These are phyloP conservation scores for Ascochyta koolunga DNA, from an alignment of 2,329 filamentous ascomycete genomes.

Conservation along the genomic window DNA sequence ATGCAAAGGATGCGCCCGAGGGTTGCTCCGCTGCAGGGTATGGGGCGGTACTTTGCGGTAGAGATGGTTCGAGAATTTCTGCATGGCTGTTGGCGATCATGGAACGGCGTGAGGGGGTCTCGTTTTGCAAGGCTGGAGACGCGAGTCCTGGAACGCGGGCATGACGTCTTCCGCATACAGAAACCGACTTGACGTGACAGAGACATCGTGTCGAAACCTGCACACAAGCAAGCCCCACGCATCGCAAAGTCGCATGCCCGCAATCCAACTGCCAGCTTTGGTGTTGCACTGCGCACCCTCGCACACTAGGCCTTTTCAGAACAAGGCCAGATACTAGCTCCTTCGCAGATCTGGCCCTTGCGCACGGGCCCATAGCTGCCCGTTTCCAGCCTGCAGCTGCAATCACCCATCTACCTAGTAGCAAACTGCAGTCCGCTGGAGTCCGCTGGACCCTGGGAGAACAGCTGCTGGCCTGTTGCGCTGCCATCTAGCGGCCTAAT, in stretches of 20 bases:
- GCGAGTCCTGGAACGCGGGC: constrained; percentile 4
- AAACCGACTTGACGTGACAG: not conserved
- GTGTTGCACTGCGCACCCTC: no score
- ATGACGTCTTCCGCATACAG: constrained; percentile 1
- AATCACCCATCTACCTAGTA: no score
- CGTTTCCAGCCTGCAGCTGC: constrained; percentile 8
- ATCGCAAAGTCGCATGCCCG: constrained; percentile 1
- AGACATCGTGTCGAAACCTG: not conserved
- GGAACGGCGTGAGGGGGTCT: not conserved
- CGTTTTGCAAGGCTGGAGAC: constrained; percentile 6
- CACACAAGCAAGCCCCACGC: not conserved
- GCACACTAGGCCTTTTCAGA: no score
- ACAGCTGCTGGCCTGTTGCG: not conserved
- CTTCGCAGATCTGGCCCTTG: constrained; percentile 10
- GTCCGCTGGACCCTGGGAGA: not conserved
- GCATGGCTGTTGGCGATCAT: constrained; percentile 1
- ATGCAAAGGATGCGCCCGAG: not conserved
- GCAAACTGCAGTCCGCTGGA: no score
- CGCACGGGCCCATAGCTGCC: constrained; percentile 3
- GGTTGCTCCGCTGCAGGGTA: not conserved
- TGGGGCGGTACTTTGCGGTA: not conserved
- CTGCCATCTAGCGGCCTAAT: constrained; percentile 7
- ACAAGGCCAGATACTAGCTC: no score
- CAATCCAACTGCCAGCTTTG: no score
- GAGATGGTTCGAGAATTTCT: not conserved